Evolutionary conservation across 768 basidiomycete species (phyloP).

Genomic region (Leccinum arenicola): DNA sequence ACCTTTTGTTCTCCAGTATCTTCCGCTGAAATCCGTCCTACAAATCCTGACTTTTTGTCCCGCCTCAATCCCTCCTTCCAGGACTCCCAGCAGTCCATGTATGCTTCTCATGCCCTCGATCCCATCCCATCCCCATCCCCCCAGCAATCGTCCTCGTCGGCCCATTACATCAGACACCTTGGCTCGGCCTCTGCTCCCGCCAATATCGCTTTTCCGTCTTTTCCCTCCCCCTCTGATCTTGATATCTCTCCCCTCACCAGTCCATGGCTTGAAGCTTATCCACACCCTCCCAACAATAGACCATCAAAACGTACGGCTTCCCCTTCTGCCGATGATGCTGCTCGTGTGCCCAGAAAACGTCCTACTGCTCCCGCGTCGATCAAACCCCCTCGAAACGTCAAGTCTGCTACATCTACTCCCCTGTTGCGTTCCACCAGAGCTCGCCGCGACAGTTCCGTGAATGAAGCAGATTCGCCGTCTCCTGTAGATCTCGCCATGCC

Average conservation of each 20-base stretch:
- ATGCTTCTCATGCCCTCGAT: constrained; percentile 26
- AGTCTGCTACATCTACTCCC: constrained; percentile 61
- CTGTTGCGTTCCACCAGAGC: constrained; percentile 46
- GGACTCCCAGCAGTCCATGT: constrained; percentile 26
- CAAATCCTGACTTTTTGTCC: constrained; percentile 56
- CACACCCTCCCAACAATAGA: constrained; percentile 31
- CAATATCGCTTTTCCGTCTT: constrained; percentile 63
- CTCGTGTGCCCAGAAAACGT: constrained; percentile 49
- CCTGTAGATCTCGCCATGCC: constrained; percentile 91
- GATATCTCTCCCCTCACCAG: constrained; percentile 81
- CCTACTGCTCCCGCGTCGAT: constrained; percentile 30
- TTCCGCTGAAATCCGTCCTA: constrained; percentile 65
- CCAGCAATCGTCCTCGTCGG: constrained; percentile 28
- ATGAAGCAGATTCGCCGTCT: constrained; percentile 65
- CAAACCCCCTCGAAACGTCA: constrained; percentile 29
- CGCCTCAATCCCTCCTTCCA: constrained; percentile 55
- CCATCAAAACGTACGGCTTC: constrained; percentile 54
- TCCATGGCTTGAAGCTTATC: constrained; percentile 71
- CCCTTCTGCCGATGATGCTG: constrained; percentile 51
- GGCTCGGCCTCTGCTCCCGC: constrained; percentile 67
- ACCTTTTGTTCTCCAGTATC: constrained; percentile 40
- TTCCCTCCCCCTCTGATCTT: constrained; percentile 49
- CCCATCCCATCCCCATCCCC: constrained; percentile 28
- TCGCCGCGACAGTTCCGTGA: constrained; percentile 41
- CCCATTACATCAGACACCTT: constrained; percentile 33